These are phyloP conservation scores for Boehmeria nivea DNA, from an alignment of 306 rosid species.

Conservation along the genomic window DNA sequence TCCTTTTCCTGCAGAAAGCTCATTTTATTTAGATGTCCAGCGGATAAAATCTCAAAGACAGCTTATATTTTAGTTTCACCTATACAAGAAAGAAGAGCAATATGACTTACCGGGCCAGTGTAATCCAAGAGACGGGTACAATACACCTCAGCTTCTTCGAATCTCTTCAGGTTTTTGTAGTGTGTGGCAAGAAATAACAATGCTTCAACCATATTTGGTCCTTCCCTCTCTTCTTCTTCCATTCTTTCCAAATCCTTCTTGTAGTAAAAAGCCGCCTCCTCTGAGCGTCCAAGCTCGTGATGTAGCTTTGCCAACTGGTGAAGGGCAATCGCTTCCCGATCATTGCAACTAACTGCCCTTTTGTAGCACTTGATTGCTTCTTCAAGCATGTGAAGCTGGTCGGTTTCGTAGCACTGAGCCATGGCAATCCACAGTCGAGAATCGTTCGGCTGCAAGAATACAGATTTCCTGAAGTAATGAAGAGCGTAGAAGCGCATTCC, in stretches of 20 bases:
- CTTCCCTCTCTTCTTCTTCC: constrained; percentile 96
- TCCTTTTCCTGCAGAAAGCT: constrained; percentile 69
- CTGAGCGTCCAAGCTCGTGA: constrained; percentile 54
- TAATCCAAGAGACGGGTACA: constrained; percentile 96
- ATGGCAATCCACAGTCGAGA: constrained; percentile 96
- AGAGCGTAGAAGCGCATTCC: constrained; percentile 91
- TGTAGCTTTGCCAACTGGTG: constrained; percentile 80
- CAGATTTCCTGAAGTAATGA: constrained; percentile 87
- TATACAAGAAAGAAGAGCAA: background rate
- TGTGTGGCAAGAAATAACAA: constrained; percentile 70
- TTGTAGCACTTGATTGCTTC: constrained; percentile 85
- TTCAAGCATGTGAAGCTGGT: constrained; percentile 79
- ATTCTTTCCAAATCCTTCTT: constrained; percentile 89
- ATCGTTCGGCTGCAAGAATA: constrained; percentile 86
- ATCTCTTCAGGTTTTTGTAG: constrained; percentile 43
- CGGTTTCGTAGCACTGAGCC: constrained; percentile 88
- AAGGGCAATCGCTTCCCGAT: constrained; percentile 90
- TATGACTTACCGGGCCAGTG: constrained; percentile 79
- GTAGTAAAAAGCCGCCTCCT: constrained; percentile 91
- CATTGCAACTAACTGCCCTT: constrained; percentile 82
- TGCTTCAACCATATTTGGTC: constrained; percentile 93
- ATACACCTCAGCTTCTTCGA: constrained; percentile 89
- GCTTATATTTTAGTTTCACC: background rate
- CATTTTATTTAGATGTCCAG: background rate
- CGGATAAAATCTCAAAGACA: background rate